Evolutionary conservation across 352 stramenopile species (phyloP).

Genomic region (Pelagophyceae sp.): DNA sequence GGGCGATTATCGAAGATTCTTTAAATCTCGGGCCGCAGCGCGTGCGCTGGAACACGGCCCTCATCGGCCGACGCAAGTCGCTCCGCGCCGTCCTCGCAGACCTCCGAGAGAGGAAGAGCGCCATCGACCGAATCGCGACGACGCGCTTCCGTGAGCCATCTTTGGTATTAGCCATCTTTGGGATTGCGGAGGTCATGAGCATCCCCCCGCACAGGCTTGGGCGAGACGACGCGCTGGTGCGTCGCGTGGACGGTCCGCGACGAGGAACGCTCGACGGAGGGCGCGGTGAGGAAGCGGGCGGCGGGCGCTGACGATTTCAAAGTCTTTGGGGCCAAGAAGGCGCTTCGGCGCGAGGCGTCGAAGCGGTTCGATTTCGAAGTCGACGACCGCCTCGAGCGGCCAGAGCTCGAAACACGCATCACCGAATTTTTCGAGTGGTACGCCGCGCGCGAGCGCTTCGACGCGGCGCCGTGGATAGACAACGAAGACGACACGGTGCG

Average conservation of each 20-base stretch:
- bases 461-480: no score
- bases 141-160: background rate
- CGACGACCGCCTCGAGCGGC: no score
- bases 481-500: no score
- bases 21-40: background rate
- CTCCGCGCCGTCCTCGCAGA: background rate
- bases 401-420: no score
- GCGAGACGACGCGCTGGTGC: constrained; percentile 2
- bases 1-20: background rate
- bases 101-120: background rate
- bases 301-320: background rate
- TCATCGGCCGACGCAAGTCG: background rate
- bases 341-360: no score
- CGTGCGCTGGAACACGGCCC: background rate
- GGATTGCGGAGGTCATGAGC: no score
- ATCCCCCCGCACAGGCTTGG: no score
- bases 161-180: no score
- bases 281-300: background rate
- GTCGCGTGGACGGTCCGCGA: background rate
- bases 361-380: no score
- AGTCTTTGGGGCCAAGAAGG: background rate
- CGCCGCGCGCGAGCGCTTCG: no score
- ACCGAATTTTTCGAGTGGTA: no score
- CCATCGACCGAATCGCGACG: background rate
- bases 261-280: background rate